These are phyloP conservation scores for Adansonia madagascariensis DNA, from an alignment of 441 rosid genomes.

Conservation along the genomic window DNA sequence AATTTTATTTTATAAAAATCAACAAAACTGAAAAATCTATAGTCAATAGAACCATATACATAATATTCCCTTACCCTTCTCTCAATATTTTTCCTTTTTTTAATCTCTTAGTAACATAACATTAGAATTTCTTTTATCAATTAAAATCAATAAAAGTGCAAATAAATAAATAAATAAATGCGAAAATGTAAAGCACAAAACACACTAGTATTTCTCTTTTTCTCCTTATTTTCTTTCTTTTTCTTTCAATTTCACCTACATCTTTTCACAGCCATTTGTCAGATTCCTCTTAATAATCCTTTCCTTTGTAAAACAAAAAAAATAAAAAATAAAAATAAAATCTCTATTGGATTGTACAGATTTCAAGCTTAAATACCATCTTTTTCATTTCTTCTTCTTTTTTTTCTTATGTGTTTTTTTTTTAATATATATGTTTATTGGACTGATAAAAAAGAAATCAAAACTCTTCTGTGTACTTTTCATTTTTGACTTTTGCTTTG, in stretches of 20 bases:
- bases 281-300: slow-evolving; percentile 61
- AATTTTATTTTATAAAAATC: slow-evolving; percentile 19
- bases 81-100: not conserved
- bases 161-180: slow-evolving; percentile 11
- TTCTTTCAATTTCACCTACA: slow-evolving; percentile 52
- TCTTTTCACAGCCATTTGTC: slow-evolving; percentile 63
- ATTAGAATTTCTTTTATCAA: not conserved
- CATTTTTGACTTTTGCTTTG: slow-evolving; percentile 45
- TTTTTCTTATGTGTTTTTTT: not conserved
- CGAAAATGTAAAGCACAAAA: slow-evolving; percentile 36
- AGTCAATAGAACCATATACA: slow-evolving; percentile 38
- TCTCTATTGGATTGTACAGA: slow-evolving; percentile 69
- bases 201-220: slow-evolving; percentile 31
- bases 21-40: slow-evolving; percentile 42
- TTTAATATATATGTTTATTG: slow-evolving; percentile 23
- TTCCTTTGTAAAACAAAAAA: slow-evolving; percentile 28
- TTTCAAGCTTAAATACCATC: slow-evolving; percentile 56
- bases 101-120: not conserved
- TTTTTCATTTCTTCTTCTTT: slow-evolving; percentile 36
- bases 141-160: slow-evolving; percentile 32
- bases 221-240: slow-evolving; percentile 41
- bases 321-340: not conserved
- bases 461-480: slow-evolving; percentile 42
- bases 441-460: slow-evolving; percentile 30
- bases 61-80: slow-evolving; percentile 31